Conservation (phyloP, 202 grass and related monocot genomes). For the Hordeum pubiflorum region DNA sequence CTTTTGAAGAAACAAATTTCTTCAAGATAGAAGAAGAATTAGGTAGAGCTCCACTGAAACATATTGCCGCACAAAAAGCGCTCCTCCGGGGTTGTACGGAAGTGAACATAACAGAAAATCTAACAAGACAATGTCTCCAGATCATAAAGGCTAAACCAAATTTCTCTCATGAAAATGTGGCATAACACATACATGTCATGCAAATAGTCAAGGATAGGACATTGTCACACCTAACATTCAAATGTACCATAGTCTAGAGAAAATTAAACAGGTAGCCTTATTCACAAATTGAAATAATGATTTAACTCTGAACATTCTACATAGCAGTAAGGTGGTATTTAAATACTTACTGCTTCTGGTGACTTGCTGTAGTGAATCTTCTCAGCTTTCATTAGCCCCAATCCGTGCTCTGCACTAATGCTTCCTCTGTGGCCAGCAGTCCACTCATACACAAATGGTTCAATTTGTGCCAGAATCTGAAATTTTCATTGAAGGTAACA, state of each 20-base stretch:
- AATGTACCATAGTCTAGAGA: background rate
- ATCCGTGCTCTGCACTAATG: slow-evolving; percentile 85
- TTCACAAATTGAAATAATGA: background rate
- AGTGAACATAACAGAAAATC: background rate
- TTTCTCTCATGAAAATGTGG: background rate
- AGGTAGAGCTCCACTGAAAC: background rate
- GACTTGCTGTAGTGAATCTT: slow-evolving; percentile 98
- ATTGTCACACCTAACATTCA: background rate
- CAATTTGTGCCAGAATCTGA: slow-evolving; percentile 69
- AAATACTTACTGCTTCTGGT: slow-evolving; percentile 64
- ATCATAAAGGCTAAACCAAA: background rate
- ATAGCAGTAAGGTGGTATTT: background rate
- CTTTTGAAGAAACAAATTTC: background rate
- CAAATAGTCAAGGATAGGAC: background rate
- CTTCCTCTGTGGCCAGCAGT: slow-evolving; percentile 89
- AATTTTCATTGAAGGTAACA: slow-evolving; percentile 28
- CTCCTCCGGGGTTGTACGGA: background rate
- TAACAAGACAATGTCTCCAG: background rate
- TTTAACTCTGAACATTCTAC: background rate
- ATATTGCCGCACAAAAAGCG: background rate
- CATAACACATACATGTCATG: background rate
- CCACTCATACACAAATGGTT: slow-evolving; percentile 96
- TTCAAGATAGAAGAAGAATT: background rate
- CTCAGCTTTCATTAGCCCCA: slow-evolving; percentile 92
- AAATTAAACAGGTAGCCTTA: no score